Conservation (phyloP, 495 filamentous ascomycete genomes). For the Talaromyces adpressus region DNA sequence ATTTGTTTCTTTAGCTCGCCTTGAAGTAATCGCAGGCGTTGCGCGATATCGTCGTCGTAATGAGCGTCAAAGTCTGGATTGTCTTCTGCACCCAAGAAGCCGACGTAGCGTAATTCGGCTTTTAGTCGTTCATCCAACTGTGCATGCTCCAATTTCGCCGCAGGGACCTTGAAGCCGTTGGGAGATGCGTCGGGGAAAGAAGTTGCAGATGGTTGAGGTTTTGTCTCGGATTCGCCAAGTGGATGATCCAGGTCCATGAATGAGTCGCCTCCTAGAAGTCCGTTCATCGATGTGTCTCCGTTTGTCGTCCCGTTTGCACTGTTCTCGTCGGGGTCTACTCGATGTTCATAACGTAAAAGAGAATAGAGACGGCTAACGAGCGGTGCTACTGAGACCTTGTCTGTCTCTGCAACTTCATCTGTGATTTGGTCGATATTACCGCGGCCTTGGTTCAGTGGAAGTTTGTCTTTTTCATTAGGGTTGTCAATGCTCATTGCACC, state of each 20-base stretch:
- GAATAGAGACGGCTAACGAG: constrained; percentile 76
- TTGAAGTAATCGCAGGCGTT: constrained; percentile 80
- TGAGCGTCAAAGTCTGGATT: constrained; percentile 77
- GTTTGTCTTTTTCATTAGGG: constrained; percentile 48
- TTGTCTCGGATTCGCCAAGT: constrained; percentile 33
- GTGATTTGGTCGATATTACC: constrained; percentile 80
- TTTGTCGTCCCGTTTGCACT: constrained; percentile 48
- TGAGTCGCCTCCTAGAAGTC: constrained; percentile 45
- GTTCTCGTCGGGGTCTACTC: constrained; percentile 52
- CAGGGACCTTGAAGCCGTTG: constrained; percentile 47
- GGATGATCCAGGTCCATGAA: constrained; percentile 40
- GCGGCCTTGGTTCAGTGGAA: constrained; percentile 72
- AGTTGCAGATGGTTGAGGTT: constrained; percentile 59
- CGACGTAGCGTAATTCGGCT: constrained; percentile 87
- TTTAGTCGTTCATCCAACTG: constrained; percentile 85
- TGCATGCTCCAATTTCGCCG: constrained; percentile 67
- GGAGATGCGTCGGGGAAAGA: constrained; percentile 66
- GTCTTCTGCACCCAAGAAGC: constrained; percentile 68
- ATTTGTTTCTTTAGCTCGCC: constrained; percentile 70
- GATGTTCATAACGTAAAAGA: constrained; percentile 75
- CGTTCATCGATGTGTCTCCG: constrained; percentile 41
- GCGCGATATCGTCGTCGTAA: constrained; percentile 90
- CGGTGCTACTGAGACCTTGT: constrained; percentile 85
- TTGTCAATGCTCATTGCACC: constrained; percentile 63
- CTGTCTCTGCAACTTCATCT: constrained; percentile 77